phyloP scores from a whole-genome alignment of 306 rosid genomes.

The Comarum palustre region DNA sequence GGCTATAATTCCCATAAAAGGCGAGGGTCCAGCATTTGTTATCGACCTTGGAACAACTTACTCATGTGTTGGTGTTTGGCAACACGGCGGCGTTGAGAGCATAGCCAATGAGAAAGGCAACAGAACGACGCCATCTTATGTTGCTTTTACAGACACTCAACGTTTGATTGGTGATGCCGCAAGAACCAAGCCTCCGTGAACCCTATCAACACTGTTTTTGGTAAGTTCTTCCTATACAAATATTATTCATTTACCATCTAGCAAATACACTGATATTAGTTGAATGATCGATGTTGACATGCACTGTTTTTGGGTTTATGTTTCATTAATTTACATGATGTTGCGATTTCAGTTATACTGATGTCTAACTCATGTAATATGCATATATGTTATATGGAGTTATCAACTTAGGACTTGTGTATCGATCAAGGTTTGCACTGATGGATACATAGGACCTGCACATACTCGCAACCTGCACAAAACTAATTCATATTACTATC shows the following conservation, averaged over 20 bases:
- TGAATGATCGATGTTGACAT: too few species aligned
- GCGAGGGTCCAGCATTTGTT: not conserved
- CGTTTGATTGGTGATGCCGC: slow-evolving; percentile 78
- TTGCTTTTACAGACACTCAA: slow-evolving; percentile 58
- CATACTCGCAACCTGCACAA: too few species aligned
- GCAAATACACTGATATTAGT: too few species aligned
- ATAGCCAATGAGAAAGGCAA: slow-evolving; percentile 87
- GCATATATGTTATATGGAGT: not conserved
- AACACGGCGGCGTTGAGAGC: slow-evolving; percentile 71
- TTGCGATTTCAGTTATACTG: not conserved
- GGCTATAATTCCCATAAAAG: not conserved
- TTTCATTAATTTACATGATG: too few species aligned
- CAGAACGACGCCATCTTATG: slow-evolving; percentile 72
- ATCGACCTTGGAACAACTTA: slow-evolving; percentile 21
- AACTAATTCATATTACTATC: not conserved
- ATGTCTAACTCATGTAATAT: not conserved
- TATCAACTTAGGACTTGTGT: not conserved
- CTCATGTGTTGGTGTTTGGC: slow-evolving; percentile 85
- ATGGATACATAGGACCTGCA: not conserved
- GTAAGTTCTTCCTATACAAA: not conserved
- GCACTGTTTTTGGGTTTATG: too few species aligned
- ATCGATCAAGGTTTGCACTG: not conserved
- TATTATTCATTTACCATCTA: too few species aligned
- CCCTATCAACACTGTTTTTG: not conserved
- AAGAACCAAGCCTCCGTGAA: slow-evolving; percentile 82